Evolutionary conservation across 768 basidiomycete species (phyloP), one percentile per base, ranked within the genome.

Genomic region (Ramaria sp.): DNA sequence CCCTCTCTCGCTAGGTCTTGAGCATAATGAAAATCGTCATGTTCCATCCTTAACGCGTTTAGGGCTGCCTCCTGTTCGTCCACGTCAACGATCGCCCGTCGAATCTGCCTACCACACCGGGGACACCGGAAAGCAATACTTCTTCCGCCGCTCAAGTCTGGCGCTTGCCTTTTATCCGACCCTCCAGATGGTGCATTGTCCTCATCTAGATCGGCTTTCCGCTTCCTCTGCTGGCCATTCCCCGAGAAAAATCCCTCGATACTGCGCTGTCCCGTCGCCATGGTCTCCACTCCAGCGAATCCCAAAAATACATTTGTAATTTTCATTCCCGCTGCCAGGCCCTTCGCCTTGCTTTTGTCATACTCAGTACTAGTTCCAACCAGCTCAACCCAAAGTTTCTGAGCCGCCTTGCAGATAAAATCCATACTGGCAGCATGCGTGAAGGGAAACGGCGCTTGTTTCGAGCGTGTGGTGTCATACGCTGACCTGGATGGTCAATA

Each of bases 11-110:
- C 76, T 49, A 97, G 64, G 53, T 89, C 85, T 61, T 82, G 74
- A 1, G 94, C 93, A 60, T 91, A 81, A 66, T 97, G 94, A 66
- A 81, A 96, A 67, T 96, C 94, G 34, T 79, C 76, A 61, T 97
- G 94, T 63, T 96, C 94, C 36, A 60, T 64, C 52, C 63, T 64
- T n/a, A 65, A 58, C 39, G 45, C 56, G 13, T 43, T 41, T 45
- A 70, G 48, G 16, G 49, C 60, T 2, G 28, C 50, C 25, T 38
- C 52, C 30, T 55, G 54, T 2, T 56, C 52, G 2, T 34, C 37
- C 22, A 20, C 39, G 5, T 59, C 20, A 41, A 28, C 32, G 20
- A 15, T 43, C 52, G 12, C 56, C 25, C 25, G 48, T 37, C 43
- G 50, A 49, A 12, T 56, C 20, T 1, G 30, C 48, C 13, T 20